phyloP scores from a whole-genome alignment of 2,329 filamentous ascomycete species.

The Pseudocercospora crystallina region DNA sequence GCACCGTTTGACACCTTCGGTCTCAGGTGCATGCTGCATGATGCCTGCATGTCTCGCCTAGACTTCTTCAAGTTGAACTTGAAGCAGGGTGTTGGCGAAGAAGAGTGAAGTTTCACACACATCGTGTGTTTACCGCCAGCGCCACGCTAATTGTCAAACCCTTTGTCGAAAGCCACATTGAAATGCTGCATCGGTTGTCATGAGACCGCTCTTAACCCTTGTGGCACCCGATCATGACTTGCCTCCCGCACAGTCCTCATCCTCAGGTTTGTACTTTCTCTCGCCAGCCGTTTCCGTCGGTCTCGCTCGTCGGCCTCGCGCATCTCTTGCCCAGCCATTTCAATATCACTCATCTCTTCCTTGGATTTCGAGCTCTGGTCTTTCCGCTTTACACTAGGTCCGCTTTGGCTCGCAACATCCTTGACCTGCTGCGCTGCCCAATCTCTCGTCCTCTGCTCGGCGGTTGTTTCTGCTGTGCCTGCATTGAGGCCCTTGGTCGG shows the following conservation, averaged over 20 bases:
- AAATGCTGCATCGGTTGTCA: too few relatives aligned
- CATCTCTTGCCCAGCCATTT: conserved; percentile 36
- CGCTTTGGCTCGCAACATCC: conserved; percentile 5
- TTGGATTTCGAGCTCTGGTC: conserved; percentile 22
- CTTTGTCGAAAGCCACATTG: too few relatives aligned
- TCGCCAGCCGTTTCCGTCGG: conserved; percentile 20
- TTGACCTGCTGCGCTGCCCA: conserved; percentile 33
- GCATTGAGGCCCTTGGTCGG: conserved; percentile 4
- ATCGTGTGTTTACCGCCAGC: too few relatives aligned
- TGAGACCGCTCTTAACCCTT: too few relatives aligned
- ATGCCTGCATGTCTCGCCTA: too few relatives aligned
- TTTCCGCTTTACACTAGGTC: conserved; percentile 11
- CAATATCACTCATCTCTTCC: conserved; percentile 33
- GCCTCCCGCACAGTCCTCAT: conserved; percentile 13
- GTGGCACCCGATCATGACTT: conserved; percentile 9
- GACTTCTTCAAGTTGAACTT: too few relatives aligned
- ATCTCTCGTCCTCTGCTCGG: conserved; percentile 36
- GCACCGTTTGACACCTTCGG: too few relatives aligned
- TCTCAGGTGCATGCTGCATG: too few relatives aligned
- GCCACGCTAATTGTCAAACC: too few relatives aligned
- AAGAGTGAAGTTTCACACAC: too few relatives aligned
- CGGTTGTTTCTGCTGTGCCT: conserved; percentile 26
- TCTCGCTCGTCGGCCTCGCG: conserved; percentile 34
- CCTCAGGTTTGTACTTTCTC: conserved; percentile 10
- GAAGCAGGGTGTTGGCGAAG: too few relatives aligned